These are phyloP conservation scores for Boletus coccyginus DNA, from an alignment of 768 basidiomycete species.

Conservation along the genomic window DNA sequence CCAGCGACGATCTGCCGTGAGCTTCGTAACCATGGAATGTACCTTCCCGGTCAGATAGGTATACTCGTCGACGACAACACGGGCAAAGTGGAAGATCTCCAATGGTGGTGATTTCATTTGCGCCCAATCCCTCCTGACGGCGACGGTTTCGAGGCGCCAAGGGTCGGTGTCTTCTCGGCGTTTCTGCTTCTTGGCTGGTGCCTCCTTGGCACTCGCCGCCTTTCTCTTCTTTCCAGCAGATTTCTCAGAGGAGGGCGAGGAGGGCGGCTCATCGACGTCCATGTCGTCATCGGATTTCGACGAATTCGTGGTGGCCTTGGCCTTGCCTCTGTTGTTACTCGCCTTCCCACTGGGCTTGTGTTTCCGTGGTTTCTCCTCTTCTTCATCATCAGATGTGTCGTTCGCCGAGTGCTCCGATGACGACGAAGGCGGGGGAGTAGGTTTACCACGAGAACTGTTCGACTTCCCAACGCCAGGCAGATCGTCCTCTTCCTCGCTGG, in stretches of 20 bases:
- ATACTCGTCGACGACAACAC: conserved; percentile 91
- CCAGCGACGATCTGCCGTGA: conserved; percentile 83
- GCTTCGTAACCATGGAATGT: conserved; percentile 71
- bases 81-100: conserved; percentile 90
- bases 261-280: conserved; percentile 53
- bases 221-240: conserved; percentile 47
- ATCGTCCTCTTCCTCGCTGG: conserved; percentile 27
- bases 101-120: conserved; percentile 80
- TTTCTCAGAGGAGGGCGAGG: conserved; percentile 34
- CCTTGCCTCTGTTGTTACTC: conserved; percentile 20
- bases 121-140: conserved; percentile 71
- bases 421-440: conserved; percentile 30
- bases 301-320: conserved; percentile 25
- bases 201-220: conserved; percentile 31
- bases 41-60: conserved; percentile 85
- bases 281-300: conserved; percentile 45
- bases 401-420: conserved; percentile 28
- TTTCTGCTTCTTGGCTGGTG: conserved; percentile 54
- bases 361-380: conserved; percentile 34
- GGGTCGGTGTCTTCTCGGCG: conserved; percentile 64
- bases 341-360: conserved; percentile 24
- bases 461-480: conserved; percentile 20
- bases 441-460: conserved; percentile 21
- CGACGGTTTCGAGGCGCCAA: conserved; percentile 66
- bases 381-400: conserved; percentile 24